Evolutionary conservation across 2,329 filamentous ascomycete species (phyloP), one percentile per base, ranked within the genome.

Genomic region (Fusarium phyllophilum): DNA sequence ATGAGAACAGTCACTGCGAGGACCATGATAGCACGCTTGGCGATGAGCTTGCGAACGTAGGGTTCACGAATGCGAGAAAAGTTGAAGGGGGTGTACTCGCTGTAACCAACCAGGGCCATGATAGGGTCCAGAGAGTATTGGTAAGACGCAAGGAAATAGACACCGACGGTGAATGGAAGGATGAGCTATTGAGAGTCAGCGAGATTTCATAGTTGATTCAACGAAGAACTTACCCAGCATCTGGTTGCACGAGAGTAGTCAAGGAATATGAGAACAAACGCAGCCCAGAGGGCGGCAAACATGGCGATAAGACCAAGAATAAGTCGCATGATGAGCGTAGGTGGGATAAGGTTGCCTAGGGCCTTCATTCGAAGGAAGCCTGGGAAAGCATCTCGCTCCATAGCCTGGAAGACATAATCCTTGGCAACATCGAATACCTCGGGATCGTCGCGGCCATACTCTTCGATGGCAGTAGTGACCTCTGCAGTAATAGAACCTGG

Each of bases 331-430:
- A 98, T 90, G 75, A 97, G 92, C 52, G 94, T 97, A 22, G 96
- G 91, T 7, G 96, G 96, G 34, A 99, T 96, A 20, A 99, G 88
- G 79, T 99, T 99, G 68, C 97, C 97, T 31, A 99, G 87, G 6
- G 96, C 96, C 85, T 98, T 98, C 84, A 94, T 94, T 80, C 96
- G 90, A 67, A 99, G 87, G 84, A 99, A 99, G 2, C 96, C 96
- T 2, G 97, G 96, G 81, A 97, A 99, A n/a, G 97, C 96, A 84
- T 99, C 96, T 63, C 97, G 91, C 84, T 99, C 97, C 96, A 99
- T 99, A 39, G 97, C 97, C 84, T 99, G 97, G 83, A 98, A 99
- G 72, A 98, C 96, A 81, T 98, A 99, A 85, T 99, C 96, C 86
- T 99, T 99, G 62, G 96, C 96, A 26, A 94, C 91, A 81, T 98